Base-by-base conservation (phyloP, 768 basidiomycete species). In the Wakefieldia striispora region DNA sequence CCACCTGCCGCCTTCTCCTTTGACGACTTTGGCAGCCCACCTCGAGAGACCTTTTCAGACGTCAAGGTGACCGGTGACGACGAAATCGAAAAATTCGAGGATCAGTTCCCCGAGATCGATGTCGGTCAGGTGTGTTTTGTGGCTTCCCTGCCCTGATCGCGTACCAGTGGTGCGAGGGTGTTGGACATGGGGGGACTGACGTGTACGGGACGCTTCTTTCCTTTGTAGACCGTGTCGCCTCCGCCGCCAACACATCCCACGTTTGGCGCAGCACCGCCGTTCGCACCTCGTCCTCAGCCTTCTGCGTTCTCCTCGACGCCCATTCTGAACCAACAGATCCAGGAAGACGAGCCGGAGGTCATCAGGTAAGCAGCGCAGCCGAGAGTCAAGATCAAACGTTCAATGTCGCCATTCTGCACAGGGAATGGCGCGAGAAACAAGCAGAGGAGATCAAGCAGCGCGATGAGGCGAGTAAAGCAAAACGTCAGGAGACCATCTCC, bases 401-500 rank as follows among this genome's bases (percentile, higher is more conserved):
- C 39, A 50, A 17, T 35, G 27, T 10, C 19, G 27, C 31, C 23
- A 12, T 21, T 14, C 29, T 40, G 29, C n/a, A 42, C 64, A 95
- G 91, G 65, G 75, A 84, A 62, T 97, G 95, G 95, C 83, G 90
- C 40, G 88, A 84, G 64, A 83, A 81, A 61, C 95, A 97, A 62
- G 83, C 82, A 21, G 84, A 77, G 21, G 92, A 94, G 63, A 94
- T 97, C 53, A 80, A 75, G 55, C 76, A 76, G 35, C 84, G 95
- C 48, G 95, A 97, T 66, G 90, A 88, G 59, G 81, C 76, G 23
- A 86, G 91, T 29, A 82, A 83, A 64, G 75, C 74, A 27, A 85
- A 82, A 64, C 84, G 87, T 58, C 85, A 91, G 58, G 91, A 93
- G 56, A 90, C 84, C 27, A 84, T 94, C 57, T 75, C 78, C 40